Base-by-base conservation (phyloP, 345 rosid genomes). In the Clarkia xantiana region DNA sequence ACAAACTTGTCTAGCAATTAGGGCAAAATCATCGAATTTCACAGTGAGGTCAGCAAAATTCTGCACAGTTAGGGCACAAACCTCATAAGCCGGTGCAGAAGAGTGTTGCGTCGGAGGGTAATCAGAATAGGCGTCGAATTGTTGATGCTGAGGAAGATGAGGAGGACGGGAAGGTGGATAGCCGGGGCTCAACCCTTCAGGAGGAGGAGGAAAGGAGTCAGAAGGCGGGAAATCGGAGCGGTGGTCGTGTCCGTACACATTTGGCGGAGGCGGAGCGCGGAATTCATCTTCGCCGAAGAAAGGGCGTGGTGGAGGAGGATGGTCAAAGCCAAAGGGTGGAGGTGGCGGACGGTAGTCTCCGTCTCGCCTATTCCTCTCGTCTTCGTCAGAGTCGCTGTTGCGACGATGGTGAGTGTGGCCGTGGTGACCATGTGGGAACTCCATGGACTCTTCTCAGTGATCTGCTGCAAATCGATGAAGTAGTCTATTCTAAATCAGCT, bases 101-200 rank as follows among this genome's bases (percentile, higher is more conserved):
- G 58, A 64, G 34, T 64, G 66, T 20, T 49, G 73, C 4, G 65
- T 57, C 36, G 49, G 63, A 13, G 52, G 51, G 50, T 44, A 54
- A 14, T 62, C 50, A 0, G 53, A 14, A 53, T 64, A 72, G 40
- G 55, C 67, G 58, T 68, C 69, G 4, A 60, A 67, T 66, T 63
- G 86, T 9, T 76, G 78, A 3, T 69, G 66, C 2, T 71, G 79
- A 11, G 67, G 57, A 1, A 80, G 75, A 11, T 54, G 55, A 13
- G 82, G 75, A 11, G 57, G 55, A 13, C 11, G 57, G 22, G 38
- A 14, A 52, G 19, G 49, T 13, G 47, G 44, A 54, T 3, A 20
- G 38, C 53, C 22, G 54, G 45, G 40, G 20, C 25, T 39, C 20
- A 23, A 13, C 14, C 17, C n/a, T 10, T 56, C 55, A 10, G 64